Base-by-base conservation (phyloP, 2,329 filamentous ascomycete species). In the Hypoxylon sp. region DNA sequence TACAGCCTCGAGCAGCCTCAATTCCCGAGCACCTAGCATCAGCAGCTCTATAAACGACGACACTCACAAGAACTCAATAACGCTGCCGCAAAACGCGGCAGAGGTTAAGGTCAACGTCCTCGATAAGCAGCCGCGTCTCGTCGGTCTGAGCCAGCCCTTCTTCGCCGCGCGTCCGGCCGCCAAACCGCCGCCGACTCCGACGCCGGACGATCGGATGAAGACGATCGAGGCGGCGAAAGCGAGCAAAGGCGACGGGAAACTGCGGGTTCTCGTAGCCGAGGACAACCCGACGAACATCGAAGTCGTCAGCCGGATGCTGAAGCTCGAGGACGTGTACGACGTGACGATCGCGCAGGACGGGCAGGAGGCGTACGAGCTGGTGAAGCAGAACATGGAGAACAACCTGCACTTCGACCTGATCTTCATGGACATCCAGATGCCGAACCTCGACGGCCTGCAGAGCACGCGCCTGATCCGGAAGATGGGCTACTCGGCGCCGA, bases 351-450 rank as follows among this genome's bases (percentile, higher is more conserved):
- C 93, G 54, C 92, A 92, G 74, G 90, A 93, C 71, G 91, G 91
- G 0, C 91, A 96, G 76, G 92, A 97, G 78, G 94, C 94, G 0
- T 92, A 93, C 62, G 93, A 97, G 65, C 82, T 91, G 26, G 93
- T 97, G 68, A 94, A 93, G 74, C 88, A 88, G 15, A 91, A 89
- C 67, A 95, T 97, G 91, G 87, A 89, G 51, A 85, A 85, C 26
- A 85, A 89, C 54, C 83, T 85, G 56, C 85, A 85, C 2, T 97
- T 94, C 74, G 92, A 97, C 70, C 83, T 97, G 24, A 94, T 97
- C 66, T 95, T 97, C 74, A 97, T 97, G 94, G 94, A 97, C 72
- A 90, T 97, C 6, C 92, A 92, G 78, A 97, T 97, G 94, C 94
- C 94, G 3, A 96, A 95, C 66, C 85, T 97, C 13, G 93, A 97